phyloP scores from a whole-genome alignment of 139 green algal species.

The Coccomyxa sp. region DNA sequence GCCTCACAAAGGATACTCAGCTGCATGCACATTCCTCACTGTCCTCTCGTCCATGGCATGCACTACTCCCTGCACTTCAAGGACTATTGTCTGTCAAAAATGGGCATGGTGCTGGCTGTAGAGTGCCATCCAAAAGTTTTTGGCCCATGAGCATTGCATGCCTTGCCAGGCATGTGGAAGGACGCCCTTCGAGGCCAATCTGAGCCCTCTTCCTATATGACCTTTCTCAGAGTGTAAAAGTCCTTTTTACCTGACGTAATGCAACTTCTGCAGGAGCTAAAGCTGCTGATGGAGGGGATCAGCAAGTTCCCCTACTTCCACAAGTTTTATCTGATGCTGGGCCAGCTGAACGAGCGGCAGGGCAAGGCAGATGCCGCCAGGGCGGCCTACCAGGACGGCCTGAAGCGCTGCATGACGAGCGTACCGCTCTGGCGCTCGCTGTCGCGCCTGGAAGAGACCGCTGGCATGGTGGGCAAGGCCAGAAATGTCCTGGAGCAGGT shows the following conservation, averaged over 20 bases:
- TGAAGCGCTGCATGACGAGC: slow-evolving; percentile 55
- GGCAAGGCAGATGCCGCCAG: slow-evolving; percentile 33
- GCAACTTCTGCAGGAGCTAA: not conserved
- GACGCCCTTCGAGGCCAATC: not conserved
- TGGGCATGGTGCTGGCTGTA: not conserved
- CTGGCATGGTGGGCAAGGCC: slow-evolving; percentile 59
- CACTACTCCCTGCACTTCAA: too few species aligned
- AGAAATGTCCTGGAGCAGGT: slow-evolving; percentile 51
- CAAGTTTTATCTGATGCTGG: slow-evolving; percentile 95
- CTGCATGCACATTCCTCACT: not conserved
- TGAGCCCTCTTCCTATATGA: not conserved
- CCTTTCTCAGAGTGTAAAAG: not conserved
- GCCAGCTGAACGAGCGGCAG: slow-evolving; percentile 82
- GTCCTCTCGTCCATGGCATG: too few species aligned
- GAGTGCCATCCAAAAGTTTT: not conserved
- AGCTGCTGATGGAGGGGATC: slow-evolving; percentile 55
- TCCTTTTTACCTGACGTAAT: not conserved
- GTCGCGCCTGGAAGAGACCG: slow-evolving; percentile 76
- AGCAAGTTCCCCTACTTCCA: slow-evolving; percentile 71
- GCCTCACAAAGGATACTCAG: not conserved
- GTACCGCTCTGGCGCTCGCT: slow-evolving; percentile 69
- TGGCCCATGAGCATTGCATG: too few species aligned
- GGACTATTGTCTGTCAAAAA: not conserved
- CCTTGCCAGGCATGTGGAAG: too few species aligned
- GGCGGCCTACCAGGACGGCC: slow-evolving; percentile 33